phyloP scores from a whole-genome alignment of 2,329 filamentous ascomycete genomes.

The Phoma sp. region DNA sequence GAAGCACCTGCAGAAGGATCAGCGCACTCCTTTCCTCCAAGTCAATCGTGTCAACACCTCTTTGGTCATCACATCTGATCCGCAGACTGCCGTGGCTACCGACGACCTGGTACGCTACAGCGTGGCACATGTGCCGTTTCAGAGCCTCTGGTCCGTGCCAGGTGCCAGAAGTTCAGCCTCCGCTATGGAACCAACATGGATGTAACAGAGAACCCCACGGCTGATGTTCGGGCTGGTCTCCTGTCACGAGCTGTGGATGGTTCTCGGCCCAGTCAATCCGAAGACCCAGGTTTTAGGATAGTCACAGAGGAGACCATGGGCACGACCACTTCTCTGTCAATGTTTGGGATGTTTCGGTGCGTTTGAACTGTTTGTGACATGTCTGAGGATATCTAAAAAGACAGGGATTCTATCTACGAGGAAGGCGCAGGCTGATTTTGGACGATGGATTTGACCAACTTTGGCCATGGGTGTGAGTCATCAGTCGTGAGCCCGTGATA shows the following conservation, averaged over 20 bases:
- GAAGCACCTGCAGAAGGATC: too few relatives aligned
- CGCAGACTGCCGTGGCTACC: not conserved
- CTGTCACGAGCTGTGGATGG: not conserved
- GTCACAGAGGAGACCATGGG: too few relatives aligned
- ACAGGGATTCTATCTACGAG: constrained; percentile 9
- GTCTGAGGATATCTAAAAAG: constrained; percentile 4
- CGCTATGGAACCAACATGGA: not conserved
- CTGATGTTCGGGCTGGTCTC: not conserved
- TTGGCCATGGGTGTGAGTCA: not conserved
- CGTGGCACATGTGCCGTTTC: constrained; percentile 10
- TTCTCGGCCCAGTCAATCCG: not conserved
- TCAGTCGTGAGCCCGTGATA: constrained; percentile 8
- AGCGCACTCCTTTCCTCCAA: not conserved
- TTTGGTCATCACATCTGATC: not conserved
- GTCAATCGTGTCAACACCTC: not conserved
- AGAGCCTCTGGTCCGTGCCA: not conserved
- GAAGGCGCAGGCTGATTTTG: not conserved
- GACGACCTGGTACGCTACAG: not conserved
- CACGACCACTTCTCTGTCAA: not conserved
- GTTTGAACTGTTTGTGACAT: not conserved
- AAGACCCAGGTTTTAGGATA: too few relatives aligned
- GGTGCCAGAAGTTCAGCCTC: not conserved
- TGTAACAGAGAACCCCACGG: not conserved
- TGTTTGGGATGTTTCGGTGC: not conserved
- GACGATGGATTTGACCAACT: not conserved